Conservation (phyloP, 345 rosid species). For the Aurinia saxatilis region DNA sequence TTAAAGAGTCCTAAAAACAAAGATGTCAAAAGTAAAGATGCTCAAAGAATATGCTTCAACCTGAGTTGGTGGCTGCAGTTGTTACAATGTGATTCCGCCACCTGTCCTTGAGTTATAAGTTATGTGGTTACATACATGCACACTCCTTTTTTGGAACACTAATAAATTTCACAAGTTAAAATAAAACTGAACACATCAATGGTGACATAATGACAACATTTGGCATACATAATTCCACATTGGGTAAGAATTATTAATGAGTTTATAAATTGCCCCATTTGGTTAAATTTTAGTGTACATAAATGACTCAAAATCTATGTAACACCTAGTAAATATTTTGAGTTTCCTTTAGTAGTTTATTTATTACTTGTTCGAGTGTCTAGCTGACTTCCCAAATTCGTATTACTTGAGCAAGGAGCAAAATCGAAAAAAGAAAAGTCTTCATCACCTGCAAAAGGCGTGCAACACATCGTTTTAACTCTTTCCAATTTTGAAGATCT, state of each 20-base stretch:
- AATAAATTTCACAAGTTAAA: no score
- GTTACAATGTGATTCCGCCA: background rate
- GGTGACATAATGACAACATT: no score
- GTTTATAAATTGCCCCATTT: no score
- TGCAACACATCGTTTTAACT: constrained; percentile 31
- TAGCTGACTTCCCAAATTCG: background rate
- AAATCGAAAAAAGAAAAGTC: background rate
- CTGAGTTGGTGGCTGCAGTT: background rate
- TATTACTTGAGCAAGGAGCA: constrained; percentile 27
- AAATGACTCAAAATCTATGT: no score
- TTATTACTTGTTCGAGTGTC: constrained; percentile 3
- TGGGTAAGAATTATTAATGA: no score
- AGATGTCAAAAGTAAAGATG: background rate
- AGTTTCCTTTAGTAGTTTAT: background rate
- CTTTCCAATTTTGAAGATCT: background rate
- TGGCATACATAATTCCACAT: no score
- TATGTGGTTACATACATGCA: background rate
- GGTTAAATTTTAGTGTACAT: no score
- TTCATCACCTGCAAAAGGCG: constrained; percentile 26
- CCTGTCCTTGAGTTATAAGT: background rate
- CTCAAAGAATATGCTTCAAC: constrained; percentile 9
- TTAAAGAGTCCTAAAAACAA: background rate
- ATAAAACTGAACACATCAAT: no score
- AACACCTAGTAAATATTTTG: background rate
- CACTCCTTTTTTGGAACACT: no score